These are phyloP conservation scores for Vigna unguiculata DNA, from an alignment of 306 rosid species.

Conservation along the genomic window DNA sequence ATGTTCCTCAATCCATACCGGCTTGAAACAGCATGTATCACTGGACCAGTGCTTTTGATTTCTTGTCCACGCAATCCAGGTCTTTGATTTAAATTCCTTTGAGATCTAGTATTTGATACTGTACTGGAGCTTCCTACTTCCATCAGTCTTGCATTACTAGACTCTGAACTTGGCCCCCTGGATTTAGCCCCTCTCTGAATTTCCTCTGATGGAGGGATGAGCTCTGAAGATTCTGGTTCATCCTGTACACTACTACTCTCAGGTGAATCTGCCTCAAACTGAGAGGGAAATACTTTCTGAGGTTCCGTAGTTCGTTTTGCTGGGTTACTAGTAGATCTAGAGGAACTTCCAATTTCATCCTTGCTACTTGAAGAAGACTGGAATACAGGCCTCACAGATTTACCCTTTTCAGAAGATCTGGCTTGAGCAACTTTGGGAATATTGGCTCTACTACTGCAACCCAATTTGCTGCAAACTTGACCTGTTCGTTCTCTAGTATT, in stretches of 20 bases:
- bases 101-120: slow-evolving; percentile 56
- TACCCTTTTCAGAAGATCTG: slow-evolving; percentile 60
- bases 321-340: slow-evolving; percentile 54
- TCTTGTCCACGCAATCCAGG: slow-evolving; percentile 59
- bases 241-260: slow-evolving; percentile 73
- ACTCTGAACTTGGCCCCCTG: slow-evolving; percentile 42
- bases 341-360: slow-evolving; percentile 73
- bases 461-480: slow-evolving; percentile 60
- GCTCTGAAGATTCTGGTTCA: slow-evolving; percentile 62
- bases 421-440: slow-evolving; percentile 58
- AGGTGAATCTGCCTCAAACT: slow-evolving; percentile 70
- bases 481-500: slow-evolving; percentile 60
- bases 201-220: slow-evolving; percentile 50
- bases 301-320: slow-evolving; percentile 55
- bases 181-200: slow-evolving; percentile 49
- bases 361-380: slow-evolving; percentile 65
- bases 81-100: slow-evolving; percentile 57
- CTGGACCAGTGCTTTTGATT: slow-evolving; percentile 50
- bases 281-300: slow-evolving; percentile 53
- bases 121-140: slow-evolving; percentile 61
- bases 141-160: slow-evolving; percentile 44
- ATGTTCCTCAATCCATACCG: slow-evolving; percentile 66
- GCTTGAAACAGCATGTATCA: slow-evolving; percentile 55
- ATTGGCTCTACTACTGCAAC: slow-evolving; percentile 64
- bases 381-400: slow-evolving; percentile 55